Evolutionary conservation across 225 moss, liverwort and hornwort species (phyloP), one percentile per base, ranked within the genome.

Genomic region (Sphagnum contortum): DNA sequence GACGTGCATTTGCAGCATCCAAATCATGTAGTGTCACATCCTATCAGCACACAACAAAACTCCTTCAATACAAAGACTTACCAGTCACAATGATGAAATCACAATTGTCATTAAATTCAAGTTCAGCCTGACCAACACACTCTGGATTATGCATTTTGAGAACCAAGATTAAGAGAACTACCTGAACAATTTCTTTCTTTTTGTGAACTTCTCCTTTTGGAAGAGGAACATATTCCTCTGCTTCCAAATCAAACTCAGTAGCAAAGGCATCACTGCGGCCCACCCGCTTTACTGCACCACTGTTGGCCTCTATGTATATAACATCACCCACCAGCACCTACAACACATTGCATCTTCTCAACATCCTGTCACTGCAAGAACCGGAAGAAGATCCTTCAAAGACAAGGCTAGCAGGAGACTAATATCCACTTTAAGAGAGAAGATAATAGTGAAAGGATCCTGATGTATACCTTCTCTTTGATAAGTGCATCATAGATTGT

Each of bases 171-270:
- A 29, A 1, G 29, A 29, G 29, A 29, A 29, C 29, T 29, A 94
- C 94, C 88, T 91, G 91, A 67, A 96, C 92, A 63, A 90, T 92
- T 79, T 92, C 92, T 77, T 96, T 96, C 80, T 96, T 96, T 71
- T 96, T 96, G 69, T 96, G 92, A 48, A 96, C 96, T 81, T 96
- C 92, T 52, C 92, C 92, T 81, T 96, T 92, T 9, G 96, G 90
- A 66, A 90, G 66, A 2, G 90, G 92, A 13, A 96, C 96, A 67
- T 92, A 96, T 50, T 96, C 88, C 73, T 96, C 88, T 4, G 96
- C 92, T 74, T 96, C 92, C 66, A 96, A 75, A 76, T 96, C 92
- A 75, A 96, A 96, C 66, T 92, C 90, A 47, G 96, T 96, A 3
- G 90, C 92, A 78, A 96, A 92, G 5, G 96, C 92, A 79, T 92